Base-by-base conservation (phyloP, 179 eudicot species). In the Actinidia chinensis region DNA sequence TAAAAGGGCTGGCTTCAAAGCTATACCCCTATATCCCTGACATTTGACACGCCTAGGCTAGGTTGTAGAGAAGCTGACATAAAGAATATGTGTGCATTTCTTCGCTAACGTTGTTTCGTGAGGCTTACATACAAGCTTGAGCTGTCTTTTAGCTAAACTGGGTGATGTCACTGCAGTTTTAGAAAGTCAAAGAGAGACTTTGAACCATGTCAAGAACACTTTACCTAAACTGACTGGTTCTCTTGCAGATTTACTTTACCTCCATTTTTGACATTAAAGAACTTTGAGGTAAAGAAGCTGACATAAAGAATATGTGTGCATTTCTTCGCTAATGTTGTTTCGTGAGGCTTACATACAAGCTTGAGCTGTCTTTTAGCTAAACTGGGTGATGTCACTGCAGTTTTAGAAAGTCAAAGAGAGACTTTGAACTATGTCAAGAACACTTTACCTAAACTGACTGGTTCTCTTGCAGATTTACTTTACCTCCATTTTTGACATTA, bases 11-110 rank as follows among this genome's bases (percentile, higher is more conserved):
- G 99, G 99, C 71, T 96, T 96, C 81, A 96, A 96, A 90, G 99
- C 99, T 78, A 96, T 96, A 67, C 97, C 98, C 68, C 99, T 78
- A 96, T 96, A 67, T 98, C 98, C 68, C 94, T 96, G 48, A 96
- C 99, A 75, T 98, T 96, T 71, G 99, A 96, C 84, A 94, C 99
- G 78, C 99, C 99, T 17, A 89, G 92, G 82, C 82, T 94, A 82
- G 99, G 98, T 46, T 97, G 98, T 33, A 87, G 99, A 84, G 98
- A 94, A 88, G 91, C 98, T 81, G 98, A 95, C 82, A 93, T 95
- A 76, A 95, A 95, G 88, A 95, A 95, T 91, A 92, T 98, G 99
- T 93, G 10, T n/a, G 64, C 64, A 20, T 20, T 71, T 79, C 5
- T 22, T 48, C 73, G 33, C 33, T 25, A 46, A 71, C 43, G 50